Conservation (phyloP, 2,329 filamentous ascomycete species). For the Davidsoniella australis region DNA sequence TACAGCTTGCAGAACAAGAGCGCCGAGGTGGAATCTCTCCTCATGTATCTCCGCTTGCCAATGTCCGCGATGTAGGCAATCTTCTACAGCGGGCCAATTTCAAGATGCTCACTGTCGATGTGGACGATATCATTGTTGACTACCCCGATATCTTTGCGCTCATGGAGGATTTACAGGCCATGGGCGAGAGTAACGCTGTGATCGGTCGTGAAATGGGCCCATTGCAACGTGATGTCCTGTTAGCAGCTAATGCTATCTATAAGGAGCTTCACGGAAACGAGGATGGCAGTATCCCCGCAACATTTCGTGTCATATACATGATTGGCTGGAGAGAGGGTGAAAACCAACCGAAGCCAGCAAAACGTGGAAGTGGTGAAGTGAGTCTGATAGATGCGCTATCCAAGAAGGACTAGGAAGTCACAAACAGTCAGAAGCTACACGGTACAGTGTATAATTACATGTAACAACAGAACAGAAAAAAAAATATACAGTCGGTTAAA, state of each 20-base stretch:
- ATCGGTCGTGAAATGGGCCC: conserved; percentile 65
- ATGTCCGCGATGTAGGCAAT: conserved; percentile 81
- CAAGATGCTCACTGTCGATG: conserved; percentile 88
- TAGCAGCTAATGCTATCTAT: conserved; percentile 83
- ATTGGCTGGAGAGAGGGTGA: conserved; percentile 89
- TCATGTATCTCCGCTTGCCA: conserved; percentile 78
- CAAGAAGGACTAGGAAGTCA: conserved; percentile 4
- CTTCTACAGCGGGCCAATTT: conserved; percentile 77
- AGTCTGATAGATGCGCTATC: conserved; percentile 68
- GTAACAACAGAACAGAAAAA: not conserved
- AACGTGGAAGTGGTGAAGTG: conserved; percentile 69
- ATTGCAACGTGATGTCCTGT: conserved; percentile 64
- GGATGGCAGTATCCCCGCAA: conserved; percentile 65
- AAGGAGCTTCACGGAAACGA: conserved; percentile 69
- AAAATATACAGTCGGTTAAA: too few species aligned
- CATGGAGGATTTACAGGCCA: conserved; percentile 86
- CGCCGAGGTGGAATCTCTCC: conserved; percentile 80
- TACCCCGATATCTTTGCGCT: conserved; percentile 79
- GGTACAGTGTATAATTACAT: not conserved
- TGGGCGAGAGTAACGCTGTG: conserved; percentile 89
- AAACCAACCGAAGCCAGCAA: conserved; percentile 61
- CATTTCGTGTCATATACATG: conserved; percentile 93
- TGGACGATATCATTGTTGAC: conserved; percentile 93
- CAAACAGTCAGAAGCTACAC: not conserved
- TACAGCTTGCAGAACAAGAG: conserved; percentile 86